Evolutionary conservation across 208 protist species (phyloP).

Genomic region (Wallacemonas sp.): DNA sequence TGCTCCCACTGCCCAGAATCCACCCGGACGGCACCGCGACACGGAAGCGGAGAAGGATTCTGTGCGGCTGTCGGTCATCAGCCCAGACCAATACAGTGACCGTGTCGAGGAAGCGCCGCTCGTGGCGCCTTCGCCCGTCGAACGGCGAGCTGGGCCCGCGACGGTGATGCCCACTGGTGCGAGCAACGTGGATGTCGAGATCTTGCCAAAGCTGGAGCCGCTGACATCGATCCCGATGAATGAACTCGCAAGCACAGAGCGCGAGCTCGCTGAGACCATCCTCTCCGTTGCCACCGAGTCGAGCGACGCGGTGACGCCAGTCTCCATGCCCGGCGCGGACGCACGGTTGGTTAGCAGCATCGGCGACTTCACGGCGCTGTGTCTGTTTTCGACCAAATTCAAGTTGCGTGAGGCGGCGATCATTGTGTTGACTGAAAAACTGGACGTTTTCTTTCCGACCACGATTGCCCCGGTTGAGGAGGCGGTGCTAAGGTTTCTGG

Average conservation of each 20-base stretch:
- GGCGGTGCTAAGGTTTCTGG: slow-evolving; percentile 74
- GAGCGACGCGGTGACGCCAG: slow-evolving; percentile 9
- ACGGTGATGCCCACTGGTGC: not conserved
- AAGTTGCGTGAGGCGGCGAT: slow-evolving; percentile 81
- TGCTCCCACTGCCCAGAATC: too few relatives aligned
- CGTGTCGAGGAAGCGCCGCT: too few relatives aligned
- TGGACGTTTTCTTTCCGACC: slow-evolving; percentile 13
- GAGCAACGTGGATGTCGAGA: slow-evolving; percentile 5
- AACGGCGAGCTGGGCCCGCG: too few relatives aligned
- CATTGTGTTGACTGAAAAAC: slow-evolving; percentile 39
- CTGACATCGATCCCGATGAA: not conserved
- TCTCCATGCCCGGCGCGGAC: slow-evolving; percentile 1
- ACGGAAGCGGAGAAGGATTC: not conserved
- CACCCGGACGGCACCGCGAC: too few relatives aligned
- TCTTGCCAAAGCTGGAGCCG: not conserved
- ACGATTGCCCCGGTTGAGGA: slow-evolving; percentile 35
- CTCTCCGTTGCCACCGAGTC: slow-evolving; percentile 17
- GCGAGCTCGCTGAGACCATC: slow-evolving; percentile 11
- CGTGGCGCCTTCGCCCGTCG: too few relatives aligned
- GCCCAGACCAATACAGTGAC: too few relatives aligned
- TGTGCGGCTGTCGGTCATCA: too few relatives aligned
- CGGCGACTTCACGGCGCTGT: slow-evolving; percentile 65
- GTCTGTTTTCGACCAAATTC: slow-evolving; percentile 72
- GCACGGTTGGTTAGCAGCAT: slow-evolving; percentile 19
- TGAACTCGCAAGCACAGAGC: slow-evolving; percentile 1